Conservation (phyloP, 768 basidiomycete species). For the Lepiota brunneoincarnata region DNA sequence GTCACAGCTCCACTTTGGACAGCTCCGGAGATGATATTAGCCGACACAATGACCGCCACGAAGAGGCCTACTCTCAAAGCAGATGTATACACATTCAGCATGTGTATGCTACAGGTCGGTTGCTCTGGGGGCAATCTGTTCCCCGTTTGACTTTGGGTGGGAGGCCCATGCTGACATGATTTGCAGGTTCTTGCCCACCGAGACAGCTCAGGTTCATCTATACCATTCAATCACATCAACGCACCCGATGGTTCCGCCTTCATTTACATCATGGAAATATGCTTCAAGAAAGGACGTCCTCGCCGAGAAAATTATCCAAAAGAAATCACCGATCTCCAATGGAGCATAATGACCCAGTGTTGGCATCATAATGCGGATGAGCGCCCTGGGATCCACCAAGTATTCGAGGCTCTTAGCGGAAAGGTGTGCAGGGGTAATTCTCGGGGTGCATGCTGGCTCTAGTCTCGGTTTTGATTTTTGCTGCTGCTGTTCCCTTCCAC, state of each 20-base stretch:
- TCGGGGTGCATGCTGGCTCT: not conserved
- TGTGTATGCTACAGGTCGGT: slow-evolving; percentile 3
- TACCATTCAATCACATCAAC: not conserved
- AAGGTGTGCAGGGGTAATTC: not conserved
- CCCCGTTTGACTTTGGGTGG: not conserved
- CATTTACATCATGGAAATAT: not conserved
- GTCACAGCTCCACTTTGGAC: not conserved
- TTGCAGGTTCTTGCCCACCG: not conserved
- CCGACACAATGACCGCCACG: not conserved
- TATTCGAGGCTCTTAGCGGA: not conserved
- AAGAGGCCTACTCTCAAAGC: not conserved
- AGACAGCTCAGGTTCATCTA: not conserved
- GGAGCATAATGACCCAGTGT: not conserved
- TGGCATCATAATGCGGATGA: not conserved
- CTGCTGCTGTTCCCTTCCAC: not conserved
- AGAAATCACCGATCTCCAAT: not conserved
- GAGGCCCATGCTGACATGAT: not conserved
- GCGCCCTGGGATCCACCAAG: not conserved
- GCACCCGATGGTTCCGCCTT: not conserved
- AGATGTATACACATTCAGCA: not conserved
- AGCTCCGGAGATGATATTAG: not conserved
- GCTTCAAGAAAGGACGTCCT: not conserved
- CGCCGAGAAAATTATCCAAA: not conserved
- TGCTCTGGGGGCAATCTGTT: not conserved
- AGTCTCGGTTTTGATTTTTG: not conserved